phyloP scores from a whole-genome alignment of 441 rosid genomes.

The Dalechampia spathulata region DNA sequence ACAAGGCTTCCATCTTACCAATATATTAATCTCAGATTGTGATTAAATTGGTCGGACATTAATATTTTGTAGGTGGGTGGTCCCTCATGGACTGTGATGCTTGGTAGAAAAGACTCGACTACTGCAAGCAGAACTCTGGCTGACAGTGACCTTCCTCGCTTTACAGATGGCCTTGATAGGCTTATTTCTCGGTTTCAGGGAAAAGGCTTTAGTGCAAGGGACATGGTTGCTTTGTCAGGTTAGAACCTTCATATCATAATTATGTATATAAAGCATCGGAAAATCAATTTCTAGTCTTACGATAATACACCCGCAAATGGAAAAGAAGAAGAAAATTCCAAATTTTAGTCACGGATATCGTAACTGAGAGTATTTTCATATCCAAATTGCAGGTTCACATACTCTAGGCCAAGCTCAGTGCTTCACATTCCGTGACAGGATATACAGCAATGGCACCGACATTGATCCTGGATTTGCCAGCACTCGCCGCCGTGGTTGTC shows the following conservation, averaged over 20 bases:
- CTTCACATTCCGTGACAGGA: conserved; percentile 35
- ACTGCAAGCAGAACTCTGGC: conserved; percentile 29
- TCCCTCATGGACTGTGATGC: conserved; percentile 38
- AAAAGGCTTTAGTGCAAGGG: conserved; percentile 45
- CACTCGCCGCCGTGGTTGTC: conserved; percentile 36
- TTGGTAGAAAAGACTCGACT: conserved; percentile 51
- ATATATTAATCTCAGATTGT: no score
- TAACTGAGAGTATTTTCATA: no score
- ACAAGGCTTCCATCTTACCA: no score
- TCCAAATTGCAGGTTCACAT: conserved; percentile 32
- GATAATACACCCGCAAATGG: no score
- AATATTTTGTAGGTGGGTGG: conserved; percentile 30
- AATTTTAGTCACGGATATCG: no score
- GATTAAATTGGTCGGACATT: no score
- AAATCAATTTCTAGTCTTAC: no score
- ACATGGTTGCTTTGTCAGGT: conserved; percentile 46
- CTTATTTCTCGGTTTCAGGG: conserved; percentile 28
- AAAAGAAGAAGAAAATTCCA: no score
- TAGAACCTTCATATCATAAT: not conserved
- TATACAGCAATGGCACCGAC: conserved; percentile 35
- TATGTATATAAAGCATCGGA: no score
- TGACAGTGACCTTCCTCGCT: conserved; percentile 29
- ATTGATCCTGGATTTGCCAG: conserved; percentile 42
- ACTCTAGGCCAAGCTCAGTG: conserved; percentile 54
- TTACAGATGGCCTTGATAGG: conserved; percentile 19